phyloP scores from a whole-genome alignment of 768 basidiomycete genomes.

The Tricholomella constricta region DNA sequence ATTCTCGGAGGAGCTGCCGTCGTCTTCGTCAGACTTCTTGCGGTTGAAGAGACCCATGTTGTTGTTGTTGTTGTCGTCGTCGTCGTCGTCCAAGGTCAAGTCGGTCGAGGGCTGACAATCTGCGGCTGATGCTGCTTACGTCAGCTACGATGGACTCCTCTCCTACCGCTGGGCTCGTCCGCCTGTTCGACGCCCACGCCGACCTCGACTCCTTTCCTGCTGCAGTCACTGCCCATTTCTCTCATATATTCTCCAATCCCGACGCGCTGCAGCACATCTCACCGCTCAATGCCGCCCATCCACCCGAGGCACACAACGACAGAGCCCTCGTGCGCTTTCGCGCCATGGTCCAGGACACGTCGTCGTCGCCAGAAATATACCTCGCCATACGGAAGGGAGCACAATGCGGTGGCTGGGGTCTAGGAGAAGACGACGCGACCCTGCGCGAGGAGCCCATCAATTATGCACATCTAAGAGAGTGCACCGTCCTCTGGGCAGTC shows the following conservation, averaged over 20 bases:
- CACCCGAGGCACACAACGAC: slow-evolving; percentile 50
- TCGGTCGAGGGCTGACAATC: slow-evolving; percentile 10
- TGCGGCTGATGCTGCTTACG: slow-evolving; percentile 24
- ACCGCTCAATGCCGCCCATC: slow-evolving; percentile 44
- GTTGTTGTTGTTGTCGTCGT: slow-evolving; percentile 9
- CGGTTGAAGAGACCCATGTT: slow-evolving; percentile 59
- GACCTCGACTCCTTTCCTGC: slow-evolving; percentile 40
- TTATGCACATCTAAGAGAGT: slow-evolving; percentile 59
- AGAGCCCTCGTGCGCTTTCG: slow-evolving; percentile 71
- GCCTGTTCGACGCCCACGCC: slow-evolving; percentile 40
- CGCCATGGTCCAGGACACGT: slow-evolving; percentile 84
- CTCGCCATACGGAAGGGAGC: slow-evolving; percentile 46
- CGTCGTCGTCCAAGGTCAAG: slow-evolving; percentile 4
- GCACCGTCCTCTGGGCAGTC: slow-evolving; percentile 70
- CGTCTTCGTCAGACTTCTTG: slow-evolving; percentile 44
- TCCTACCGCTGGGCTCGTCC: slow-evolving; percentile 49
- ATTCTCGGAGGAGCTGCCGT: slow-evolving; percentile 45
- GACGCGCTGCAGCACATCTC: slow-evolving; percentile 60
- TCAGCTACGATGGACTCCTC: slow-evolving; percentile 56
- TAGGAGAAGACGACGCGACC: slow-evolving; percentile 37
- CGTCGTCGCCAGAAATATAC: slow-evolving; percentile 72
- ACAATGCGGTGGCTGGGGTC: slow-evolving; percentile 76
- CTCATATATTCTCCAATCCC: slow-evolving; percentile 37
- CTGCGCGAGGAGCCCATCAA: slow-evolving; percentile 29
- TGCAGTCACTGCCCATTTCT: slow-evolving; percentile 49